A percentile compares a stretch with the other conserved stretches of the same genome.
Evolutionary conservation across 345 rosid species (phyloP).

Genomic region (Orychophragmus violaceus): DNA sequence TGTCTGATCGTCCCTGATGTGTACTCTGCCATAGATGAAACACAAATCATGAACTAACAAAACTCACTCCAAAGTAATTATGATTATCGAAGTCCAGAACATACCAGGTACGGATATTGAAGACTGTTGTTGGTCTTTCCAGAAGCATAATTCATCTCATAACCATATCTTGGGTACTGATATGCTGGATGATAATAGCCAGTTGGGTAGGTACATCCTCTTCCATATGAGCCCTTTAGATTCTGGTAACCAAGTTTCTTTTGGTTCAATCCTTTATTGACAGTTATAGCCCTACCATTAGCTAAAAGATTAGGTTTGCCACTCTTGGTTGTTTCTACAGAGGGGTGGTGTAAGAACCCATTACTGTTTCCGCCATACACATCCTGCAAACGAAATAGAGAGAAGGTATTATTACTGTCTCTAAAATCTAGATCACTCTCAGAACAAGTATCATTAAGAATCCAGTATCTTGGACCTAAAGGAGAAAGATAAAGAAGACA

Average conservation of each 20-base stretch:
- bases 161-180: slow-evolving; percentile 48
- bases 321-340: not conserved
- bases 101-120: slow-evolving; percentile 36
- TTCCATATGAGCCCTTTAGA: slow-evolving; percentile 36
- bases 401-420: not conserved
- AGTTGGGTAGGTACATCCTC: slow-evolving; percentile 35
- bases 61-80: not conserved
- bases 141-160: slow-evolving; percentile 42
- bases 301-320: not conserved
- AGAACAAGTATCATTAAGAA: not conserved
- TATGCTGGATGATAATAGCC: slow-evolving; percentile 33
- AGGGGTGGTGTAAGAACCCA: too few species aligned
- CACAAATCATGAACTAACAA: not conserved
- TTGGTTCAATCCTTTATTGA: not conserved
- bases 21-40: slow-evolving; percentile 24
- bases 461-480: not conserved
- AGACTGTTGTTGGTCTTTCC: slow-evolving; percentile 42
- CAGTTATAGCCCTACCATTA: not conserved
- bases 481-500: not conserved
- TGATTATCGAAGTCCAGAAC: not conserved
- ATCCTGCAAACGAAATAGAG: not conserved
- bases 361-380: not conserved
- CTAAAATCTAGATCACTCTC: not conserved
- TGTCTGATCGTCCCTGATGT: slow-evolving; percentile 40
- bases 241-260: slow-evolving; percentile 41